A percentile compares a stretch with the other conserved stretches of the same genome.
Evolutionary conservation across 1,139 yeast species (phyloP).

Genomic region (Yarrowia galli): DNA sequence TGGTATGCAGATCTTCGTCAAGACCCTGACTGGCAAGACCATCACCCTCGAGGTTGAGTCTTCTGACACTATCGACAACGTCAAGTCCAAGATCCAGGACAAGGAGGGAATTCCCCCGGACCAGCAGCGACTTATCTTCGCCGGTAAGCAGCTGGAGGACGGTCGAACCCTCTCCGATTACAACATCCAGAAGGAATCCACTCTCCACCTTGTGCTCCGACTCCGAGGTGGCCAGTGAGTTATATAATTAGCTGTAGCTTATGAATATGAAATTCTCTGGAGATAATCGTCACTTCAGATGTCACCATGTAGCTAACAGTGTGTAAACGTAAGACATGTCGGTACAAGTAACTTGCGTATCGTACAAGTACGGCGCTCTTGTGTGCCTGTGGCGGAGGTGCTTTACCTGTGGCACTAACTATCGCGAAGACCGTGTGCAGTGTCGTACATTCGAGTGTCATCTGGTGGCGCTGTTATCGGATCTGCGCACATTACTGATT

Average conservation of each 20-base stretch:
- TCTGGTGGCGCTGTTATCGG: no score
- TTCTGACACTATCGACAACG: constrained; percentile 85
- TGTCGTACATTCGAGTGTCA: no score
- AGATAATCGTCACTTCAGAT: not conserved
- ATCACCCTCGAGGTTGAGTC: constrained; percentile 86
- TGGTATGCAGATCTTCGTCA: constrained; percentile 84
- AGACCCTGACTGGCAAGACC: constrained; percentile 88
- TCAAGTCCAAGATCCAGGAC: constrained; percentile 85
- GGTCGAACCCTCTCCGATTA: constrained; percentile 86
- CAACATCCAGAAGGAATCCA: constrained; percentile 88
- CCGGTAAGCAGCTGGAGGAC: constrained; percentile 88
- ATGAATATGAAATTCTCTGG: constrained; percentile 16
- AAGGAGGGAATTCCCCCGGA: constrained; percentile 91
- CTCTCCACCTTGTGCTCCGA: constrained; percentile 81
- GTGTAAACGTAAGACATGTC: no score
- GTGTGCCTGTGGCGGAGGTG: no score
- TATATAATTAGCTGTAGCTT: constrained; percentile 15
- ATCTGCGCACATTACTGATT: not conserved
- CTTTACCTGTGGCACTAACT: no score
- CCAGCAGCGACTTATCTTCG: constrained; percentile 85
- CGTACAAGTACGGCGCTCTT: no score
- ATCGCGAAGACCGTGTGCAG: no score
- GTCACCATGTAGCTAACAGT: no score
- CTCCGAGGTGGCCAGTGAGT: constrained; percentile 69
- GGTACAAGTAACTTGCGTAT: no score